Conservation (phyloP, 345 rosid genomes). For the Eutrema yunnanense region DNA sequence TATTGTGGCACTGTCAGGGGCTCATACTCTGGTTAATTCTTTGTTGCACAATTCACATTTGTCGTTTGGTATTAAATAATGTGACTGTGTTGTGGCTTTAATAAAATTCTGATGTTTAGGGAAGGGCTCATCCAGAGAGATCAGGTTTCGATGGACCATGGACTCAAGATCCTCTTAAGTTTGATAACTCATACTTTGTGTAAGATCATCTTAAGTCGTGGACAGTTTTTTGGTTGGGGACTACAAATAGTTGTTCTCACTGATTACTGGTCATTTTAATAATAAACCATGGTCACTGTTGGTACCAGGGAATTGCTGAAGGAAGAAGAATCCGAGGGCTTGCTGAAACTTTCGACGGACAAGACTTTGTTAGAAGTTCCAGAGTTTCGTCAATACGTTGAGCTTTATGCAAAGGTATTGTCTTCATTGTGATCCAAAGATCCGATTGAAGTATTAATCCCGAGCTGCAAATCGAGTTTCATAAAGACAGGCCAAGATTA, state of each 20-base stretch:
- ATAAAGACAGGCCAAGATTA: neutral
- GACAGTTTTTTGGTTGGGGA: neutral
- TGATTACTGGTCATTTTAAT: neutral
- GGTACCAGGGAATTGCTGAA: conserved; percentile 53
- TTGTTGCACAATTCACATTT: conserved; percentile 65
- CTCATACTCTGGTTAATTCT: conserved; percentile 32
- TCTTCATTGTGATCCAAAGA: neutral
- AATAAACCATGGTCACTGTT: neutral
- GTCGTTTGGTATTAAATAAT: neutral
- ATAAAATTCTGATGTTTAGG: conserved; percentile 37
- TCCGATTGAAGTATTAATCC: neutral
- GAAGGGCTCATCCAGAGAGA: conserved; percentile 85
- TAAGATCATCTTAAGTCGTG: conserved; percentile 32
- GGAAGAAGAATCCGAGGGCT: conserved; percentile 57
- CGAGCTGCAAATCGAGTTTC: neutral
- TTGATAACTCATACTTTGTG: conserved; percentile 83
- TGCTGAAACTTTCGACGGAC: conserved; percentile 78
- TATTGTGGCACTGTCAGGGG: conserved; percentile 53
- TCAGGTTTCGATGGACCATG: conserved; percentile 94
- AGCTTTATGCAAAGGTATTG: conserved; percentile 70
- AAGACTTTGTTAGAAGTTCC: conserved; percentile 57
- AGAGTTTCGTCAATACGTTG: conserved; percentile 52
- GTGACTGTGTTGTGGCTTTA: neutral
- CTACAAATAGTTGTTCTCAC: neutral
- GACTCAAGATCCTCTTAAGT: conserved; percentile 85